Base-by-base conservation (phyloP, 352 stramenopile genomes). In the Aphanomyces euteiches region DNA sequence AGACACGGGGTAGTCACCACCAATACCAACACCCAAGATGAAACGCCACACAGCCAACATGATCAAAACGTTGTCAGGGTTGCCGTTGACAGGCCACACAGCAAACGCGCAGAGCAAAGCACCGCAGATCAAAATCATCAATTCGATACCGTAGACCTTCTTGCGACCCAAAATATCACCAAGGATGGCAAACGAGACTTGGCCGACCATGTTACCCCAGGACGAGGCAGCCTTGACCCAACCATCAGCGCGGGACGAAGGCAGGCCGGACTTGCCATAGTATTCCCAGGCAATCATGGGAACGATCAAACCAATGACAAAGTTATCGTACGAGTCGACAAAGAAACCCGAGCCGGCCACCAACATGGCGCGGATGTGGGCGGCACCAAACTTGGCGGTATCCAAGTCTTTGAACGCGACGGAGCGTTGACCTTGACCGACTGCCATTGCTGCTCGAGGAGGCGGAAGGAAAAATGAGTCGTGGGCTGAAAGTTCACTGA, bases 281-380 rank as follows among this genome's bases (percentile, higher is more conserved):
- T 84, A 82, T 61, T 82, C 78, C 67, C 80, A 84, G 34, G 78
- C 75, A 72, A 82, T 82, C 78, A 79, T 81, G 43, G 75, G 75
- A 34, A 64, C 56, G 66, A 81, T 79, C 59, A 81, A 71, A 38
- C 72, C 76, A 69, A 84, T 84, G 47, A 82, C 77, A 56, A 84
- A 84, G 72, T 84, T 84, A 68, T 84, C 78, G 71, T 82, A 84
- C 67, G 77, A 84, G 72, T 84, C 78, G 63, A 84, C 75, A 39
- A 84, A 81, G 75, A 84, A 84, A 17, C 78, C 78, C 41, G 78
- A 84, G 48, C 77, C 77, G 43, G 75, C 78, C 19, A 82, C 78
- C 21, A 81, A 72, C 66, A 81, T 81, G 56, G 78, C 75, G 47
- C 78, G 81, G 67, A 84, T 58, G 61, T 84, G 77, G 13, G 77